Base-by-base conservation (phyloP, 768 basidiomycete species). In the Kwoniella europaea region DNA sequence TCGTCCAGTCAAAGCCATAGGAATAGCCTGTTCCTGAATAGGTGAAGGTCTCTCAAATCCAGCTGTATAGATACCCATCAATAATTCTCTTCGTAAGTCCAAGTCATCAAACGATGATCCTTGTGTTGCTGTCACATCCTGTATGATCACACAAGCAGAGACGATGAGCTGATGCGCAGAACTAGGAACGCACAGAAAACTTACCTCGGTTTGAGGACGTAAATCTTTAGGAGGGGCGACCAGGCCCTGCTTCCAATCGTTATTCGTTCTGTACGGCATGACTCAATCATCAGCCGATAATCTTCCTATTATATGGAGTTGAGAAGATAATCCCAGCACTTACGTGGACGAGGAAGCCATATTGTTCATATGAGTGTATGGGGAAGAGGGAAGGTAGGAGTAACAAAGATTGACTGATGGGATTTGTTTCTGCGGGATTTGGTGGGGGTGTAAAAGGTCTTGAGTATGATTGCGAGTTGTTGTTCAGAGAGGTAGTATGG, bases 21-120 rank as follows among this genome's bases (percentile, higher is more conserved):
- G 96, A 79, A 98, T 98, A 64, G 96, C 92, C 86, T 97, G 93
- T 88, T 99, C 96, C 87, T 99, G 96, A 85, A 99, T 98, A 72
- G 96, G 96, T 27, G 93, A 96, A 54, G 96, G 96, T 76, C 88
- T 90, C 85, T 98, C 96, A 63, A 86, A 85, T 68, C 96, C 96
- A 76, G 95, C 97, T 86, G 98, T 94, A 79, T 95, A 99, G 84
- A 98, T 97, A 79, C 96, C 96, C 96, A 99, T 98, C 83, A 99
- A 89, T 71, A 99, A 90, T 85, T 98, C 96, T 76, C 96, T 89
- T 67, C 91, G 89, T 81, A 96, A 88, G 84, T 86, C 89, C 90
- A 94, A 92, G 82, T 95, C 93, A 86, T 99, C 97, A 74, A 97
- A 99, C 82, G 98, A 94, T 77, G 90, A 87, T 71, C 96, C 96